Conservation (phyloP, 1,284 basidiomycete genomes). For the Meira nashicola region DNA sequence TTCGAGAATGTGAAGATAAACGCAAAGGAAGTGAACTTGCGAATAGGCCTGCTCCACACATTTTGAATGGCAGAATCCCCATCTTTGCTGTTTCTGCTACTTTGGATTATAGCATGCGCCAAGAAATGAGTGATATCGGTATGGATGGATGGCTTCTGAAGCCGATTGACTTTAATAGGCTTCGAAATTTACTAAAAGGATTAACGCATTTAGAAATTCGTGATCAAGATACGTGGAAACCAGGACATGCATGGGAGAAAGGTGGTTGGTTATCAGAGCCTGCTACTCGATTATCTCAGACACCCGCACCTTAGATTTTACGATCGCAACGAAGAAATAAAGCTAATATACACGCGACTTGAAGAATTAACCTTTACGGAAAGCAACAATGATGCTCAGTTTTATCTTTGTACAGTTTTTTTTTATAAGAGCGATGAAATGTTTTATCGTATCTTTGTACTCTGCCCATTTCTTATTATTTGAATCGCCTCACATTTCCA, state of each 20-base stretch:
- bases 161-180: constrained; percentile 67
- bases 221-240: constrained; percentile 32
- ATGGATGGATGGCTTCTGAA: constrained; percentile 85
- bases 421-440: too few relatives aligned
- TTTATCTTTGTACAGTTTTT: too few relatives aligned
- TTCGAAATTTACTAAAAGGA: constrained; percentile 34
- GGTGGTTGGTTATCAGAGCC: constrained; percentile 45
- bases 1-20: constrained; percentile 52
- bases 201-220: constrained; percentile 31
- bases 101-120: constrained; percentile 63
- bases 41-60: constrained; percentile 50
- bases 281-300: neutral
- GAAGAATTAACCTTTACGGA: too few relatives aligned
- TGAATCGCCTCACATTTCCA: too few relatives aligned
- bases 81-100: constrained; percentile 81
- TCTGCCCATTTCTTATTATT: too few relatives aligned
- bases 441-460: too few relatives aligned
- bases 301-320: too few relatives aligned
- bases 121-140: constrained; percentile 62
- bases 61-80: constrained; percentile 67
- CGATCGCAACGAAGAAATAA: too few relatives aligned
- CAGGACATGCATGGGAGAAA: constrained; percentile 40
- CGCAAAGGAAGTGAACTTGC: constrained; percentile 9
- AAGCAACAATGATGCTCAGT: too few relatives aligned
- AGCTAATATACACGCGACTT: too few relatives aligned